These are phyloP conservation scores for Ceratobasidium sp. DNA, from an alignment of 1,284 basidiomycete species.

Conservation along the genomic window DNA sequence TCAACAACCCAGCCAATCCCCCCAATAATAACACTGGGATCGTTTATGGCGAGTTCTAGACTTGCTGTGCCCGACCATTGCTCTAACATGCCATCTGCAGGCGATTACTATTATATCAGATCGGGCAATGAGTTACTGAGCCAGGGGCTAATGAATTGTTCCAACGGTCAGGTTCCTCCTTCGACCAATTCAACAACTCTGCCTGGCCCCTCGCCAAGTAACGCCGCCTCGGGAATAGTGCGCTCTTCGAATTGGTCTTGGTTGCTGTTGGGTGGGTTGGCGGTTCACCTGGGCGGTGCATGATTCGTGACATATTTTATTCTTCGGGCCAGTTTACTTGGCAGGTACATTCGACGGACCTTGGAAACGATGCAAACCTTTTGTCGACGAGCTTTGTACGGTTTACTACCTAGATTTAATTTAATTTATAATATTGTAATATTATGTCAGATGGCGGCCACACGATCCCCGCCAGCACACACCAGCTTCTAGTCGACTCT, in stretches of 20 bases:
- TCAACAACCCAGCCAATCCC: slow-evolving; percentile 62
- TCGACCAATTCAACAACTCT: background rate
- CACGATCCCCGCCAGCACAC: background rate
- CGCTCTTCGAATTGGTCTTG: slow-evolving; percentile 8
- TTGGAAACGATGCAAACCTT: background rate
- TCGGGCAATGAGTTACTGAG: slow-evolving; percentile 44
- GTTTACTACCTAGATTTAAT: background rate
- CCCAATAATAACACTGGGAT: slow-evolving; percentile 70
- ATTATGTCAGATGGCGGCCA: slow-evolving; percentile 11
- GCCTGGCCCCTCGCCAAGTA: slow-evolving; percentile 3
- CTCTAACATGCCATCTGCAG: slow-evolving; percentile 49
- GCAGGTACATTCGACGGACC: background rate
- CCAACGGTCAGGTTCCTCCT: slow-evolving; percentile 15
- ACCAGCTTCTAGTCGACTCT: slow-evolving; percentile 1
- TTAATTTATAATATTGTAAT: background rate
- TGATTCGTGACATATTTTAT: background rate
- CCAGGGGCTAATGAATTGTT: slow-evolving; percentile 36
- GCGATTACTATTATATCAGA: slow-evolving; percentile 60
- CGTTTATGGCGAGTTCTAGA: slow-evolving; percentile 62
- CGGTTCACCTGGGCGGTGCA: slow-evolving; percentile 10
- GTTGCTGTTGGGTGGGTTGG: slow-evolving; percentile 20
- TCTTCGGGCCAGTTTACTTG: background rate
- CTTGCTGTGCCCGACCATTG: background rate
- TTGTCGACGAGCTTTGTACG: slow-evolving; percentile 18
- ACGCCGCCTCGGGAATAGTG: background rate